phyloP scores from a whole-genome alignment of 2,329 filamentous ascomycete genomes.

The Curvularia spicifera region DNA sequence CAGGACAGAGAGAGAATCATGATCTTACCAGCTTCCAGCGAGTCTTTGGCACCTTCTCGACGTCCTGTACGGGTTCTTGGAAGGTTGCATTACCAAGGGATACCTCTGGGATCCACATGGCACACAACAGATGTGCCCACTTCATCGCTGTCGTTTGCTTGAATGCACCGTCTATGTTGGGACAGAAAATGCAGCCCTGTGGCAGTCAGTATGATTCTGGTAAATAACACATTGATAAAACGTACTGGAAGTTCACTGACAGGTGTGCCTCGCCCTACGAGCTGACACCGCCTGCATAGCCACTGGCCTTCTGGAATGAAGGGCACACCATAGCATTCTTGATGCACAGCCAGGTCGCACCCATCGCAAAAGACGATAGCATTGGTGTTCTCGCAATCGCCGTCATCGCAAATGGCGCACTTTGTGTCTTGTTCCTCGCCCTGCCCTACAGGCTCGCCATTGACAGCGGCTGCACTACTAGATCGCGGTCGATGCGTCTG shows the following conservation, averaged over 20 bases:
- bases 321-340: slow-evolving; percentile 97
- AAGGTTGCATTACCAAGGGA: slow-evolving; percentile 94
- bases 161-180: slow-evolving; percentile 96
- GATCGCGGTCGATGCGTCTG: slow-evolving; percentile 92
- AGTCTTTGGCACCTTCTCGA: slow-evolving; percentile 94
- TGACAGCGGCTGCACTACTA: slow-evolving; percentile 92
- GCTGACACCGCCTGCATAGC: slow-evolving; percentile 95
- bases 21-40: slow-evolving; percentile 76
- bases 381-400: slow-evolving; percentile 99
- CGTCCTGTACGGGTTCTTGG: slow-evolving; percentile 97
- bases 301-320: slow-evolving; percentile 99
- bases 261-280: slow-evolving; percentile 89
- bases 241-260: slow-evolving; percentile 59
- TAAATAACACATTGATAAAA: slow-evolving; percentile 6
- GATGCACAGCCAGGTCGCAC: slow-evolving; percentile 95
- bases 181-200: slow-evolving; percentile 86
- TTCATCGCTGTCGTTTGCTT: slow-evolving; percentile 97
- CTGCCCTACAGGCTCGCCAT: slow-evolving; percentile 79
- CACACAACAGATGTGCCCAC: slow-evolving; percentile 95
- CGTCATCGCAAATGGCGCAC: slow-evolving; percentile 96
- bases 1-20: background rate
- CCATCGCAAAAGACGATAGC: slow-evolving; percentile 99
- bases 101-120: slow-evolving; percentile 98
- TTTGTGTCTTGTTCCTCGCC: slow-evolving; percentile 97
- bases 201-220: slow-evolving; percentile 25